Evolutionary conservation across 495 filamentous ascomycete genomes (phyloP).

Genomic region (Chaetomium fimeti): DNA sequence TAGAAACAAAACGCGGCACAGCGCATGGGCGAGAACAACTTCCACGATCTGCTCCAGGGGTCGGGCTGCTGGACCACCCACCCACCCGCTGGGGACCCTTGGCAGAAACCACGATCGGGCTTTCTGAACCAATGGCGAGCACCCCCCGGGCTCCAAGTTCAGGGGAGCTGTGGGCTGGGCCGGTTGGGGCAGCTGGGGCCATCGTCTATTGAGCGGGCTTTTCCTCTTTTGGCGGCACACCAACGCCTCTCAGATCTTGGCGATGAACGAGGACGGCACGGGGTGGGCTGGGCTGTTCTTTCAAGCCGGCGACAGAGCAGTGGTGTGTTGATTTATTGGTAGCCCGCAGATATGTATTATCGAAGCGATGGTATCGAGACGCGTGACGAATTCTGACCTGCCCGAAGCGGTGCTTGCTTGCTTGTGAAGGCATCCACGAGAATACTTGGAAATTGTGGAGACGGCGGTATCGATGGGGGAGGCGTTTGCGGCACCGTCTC

Average conservation of each 20-base stretch:
- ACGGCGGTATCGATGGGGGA: not conserved
- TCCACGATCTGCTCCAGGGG: constrained; percentile 19
- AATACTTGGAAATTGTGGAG: not conserved
- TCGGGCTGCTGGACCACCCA: constrained; percentile 11
- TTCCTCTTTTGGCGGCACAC: constrained; percentile 13
- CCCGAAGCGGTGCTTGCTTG: not conserved
- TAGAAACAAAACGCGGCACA: constrained; percentile 22
- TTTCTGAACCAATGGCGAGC: constrained; percentile 6
- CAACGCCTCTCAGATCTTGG: constrained; percentile 10
- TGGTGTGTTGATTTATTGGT: constrained; percentile 3
- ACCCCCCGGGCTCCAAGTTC: not conserved
- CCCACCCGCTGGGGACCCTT: constrained; percentile 1
- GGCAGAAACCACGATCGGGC: constrained; percentile 17
- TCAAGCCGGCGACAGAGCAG: not conserved
- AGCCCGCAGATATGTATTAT: not conserved
- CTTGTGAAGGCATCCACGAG: not conserved
- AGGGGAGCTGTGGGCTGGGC: not conserved
- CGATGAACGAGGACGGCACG: not conserved
- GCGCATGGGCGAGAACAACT: constrained; percentile 22
- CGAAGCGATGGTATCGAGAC: not conserved
- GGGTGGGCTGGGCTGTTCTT: not conserved
- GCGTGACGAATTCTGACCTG: not conserved
- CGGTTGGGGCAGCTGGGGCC: not conserved
- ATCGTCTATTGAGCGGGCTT: constrained; percentile 12
- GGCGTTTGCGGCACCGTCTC: constrained; percentile 13